Base-by-base conservation (phyloP, 1,284 basidiomycete species). In the Kwoniella shivajii region DNA sequence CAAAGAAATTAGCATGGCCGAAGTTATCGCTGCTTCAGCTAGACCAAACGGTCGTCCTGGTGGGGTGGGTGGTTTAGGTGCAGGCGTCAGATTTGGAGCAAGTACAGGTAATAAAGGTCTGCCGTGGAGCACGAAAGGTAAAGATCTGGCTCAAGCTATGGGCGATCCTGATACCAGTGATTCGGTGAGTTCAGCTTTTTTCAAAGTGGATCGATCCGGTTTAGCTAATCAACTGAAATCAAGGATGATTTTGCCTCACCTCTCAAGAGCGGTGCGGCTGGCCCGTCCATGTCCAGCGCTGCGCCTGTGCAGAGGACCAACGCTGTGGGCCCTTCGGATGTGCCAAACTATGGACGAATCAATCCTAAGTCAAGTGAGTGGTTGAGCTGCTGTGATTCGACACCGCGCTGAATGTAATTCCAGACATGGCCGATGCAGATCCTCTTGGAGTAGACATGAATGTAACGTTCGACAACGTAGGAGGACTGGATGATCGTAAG, bases 391-490 rank as follows among this genome's bases (percentile, higher is more conserved):
- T 33, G 36, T 33, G 24, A 13, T 59, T 60, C 58, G 61, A 51
- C 67, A 55, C 31, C 59, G 37, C 57, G 59, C 65, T 30, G n/a
- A n/a, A n/a, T n/a, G n/a, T n/a, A n/a, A n/a, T n/a, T n/a, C 52
- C 74, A 77, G 92, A 85, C 43, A 84, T 95, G n/a, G 95, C 96
- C 10, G 96, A 99, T 74, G 88, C 91, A 2, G 96, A 99, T 77
- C 96, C 96, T 3, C 83, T 99, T 10, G 93, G 94, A 18, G 89
- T 96, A 6, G 92, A 95, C 68, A 86, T 88, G 72, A 92, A 92
- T 66, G 88, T 99, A 22, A 93, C 92, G 0, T 99, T 99, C 73
- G 90, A 94, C 71, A 90, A 93, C 77, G 92, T 99, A n/a, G 96
- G 96, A 33, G 96, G 96, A 5, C 80, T 99, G 37, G 94, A 98